Evolutionary conservation across 352 stramenopile genomes (phyloP).

Genomic region (Plasmopara halstedii): DNA sequence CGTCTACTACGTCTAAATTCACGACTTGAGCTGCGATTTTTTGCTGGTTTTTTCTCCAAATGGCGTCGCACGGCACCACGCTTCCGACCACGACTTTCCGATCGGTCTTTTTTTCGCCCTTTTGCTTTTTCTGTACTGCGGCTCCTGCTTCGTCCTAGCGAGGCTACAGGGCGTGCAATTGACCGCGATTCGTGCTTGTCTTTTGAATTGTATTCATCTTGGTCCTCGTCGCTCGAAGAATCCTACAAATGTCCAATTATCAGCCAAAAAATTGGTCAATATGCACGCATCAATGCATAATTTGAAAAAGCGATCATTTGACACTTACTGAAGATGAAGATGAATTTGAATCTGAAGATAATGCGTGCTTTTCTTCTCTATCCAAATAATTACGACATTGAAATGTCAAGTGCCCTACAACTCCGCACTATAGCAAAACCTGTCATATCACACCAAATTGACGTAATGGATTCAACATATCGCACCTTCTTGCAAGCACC

Average conservation of each 20-base stretch:
- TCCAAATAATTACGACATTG: conserved; percentile 83
- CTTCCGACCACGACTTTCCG: conserved; percentile 17
- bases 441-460: neutral
- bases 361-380: conserved; percentile 30
- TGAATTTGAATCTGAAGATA: conserved; percentile 18
- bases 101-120: conserved; percentile 7
- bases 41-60: conserved; percentile 8
- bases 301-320: conserved; percentile 2
- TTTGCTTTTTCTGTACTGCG: conserved; percentile 21
- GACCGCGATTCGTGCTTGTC: conserved; percentile 11
- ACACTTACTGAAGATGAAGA: conserved; percentile 33
- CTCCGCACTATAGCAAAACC: conserved; percentile 51
- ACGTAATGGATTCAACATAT: neutral
- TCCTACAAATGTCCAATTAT: conserved; percentile 15
- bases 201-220: conserved; percentile 31
- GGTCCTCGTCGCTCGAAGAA: conserved; percentile 47
- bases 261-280: conserved; percentile 3
- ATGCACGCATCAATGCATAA: neutral
- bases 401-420: conserved; percentile 89
- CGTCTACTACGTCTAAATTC: conserved; percentile 3
- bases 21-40: conserved; percentile 18
- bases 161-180: conserved; percentile 12
- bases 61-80: conserved; percentile 10
- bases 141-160: conserved; percentile 24
- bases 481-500: conserved; percentile 79